phyloP scores from a whole-genome alignment of 352 stramenopile genomes.

The Globisporangium takayamanum region DNA sequence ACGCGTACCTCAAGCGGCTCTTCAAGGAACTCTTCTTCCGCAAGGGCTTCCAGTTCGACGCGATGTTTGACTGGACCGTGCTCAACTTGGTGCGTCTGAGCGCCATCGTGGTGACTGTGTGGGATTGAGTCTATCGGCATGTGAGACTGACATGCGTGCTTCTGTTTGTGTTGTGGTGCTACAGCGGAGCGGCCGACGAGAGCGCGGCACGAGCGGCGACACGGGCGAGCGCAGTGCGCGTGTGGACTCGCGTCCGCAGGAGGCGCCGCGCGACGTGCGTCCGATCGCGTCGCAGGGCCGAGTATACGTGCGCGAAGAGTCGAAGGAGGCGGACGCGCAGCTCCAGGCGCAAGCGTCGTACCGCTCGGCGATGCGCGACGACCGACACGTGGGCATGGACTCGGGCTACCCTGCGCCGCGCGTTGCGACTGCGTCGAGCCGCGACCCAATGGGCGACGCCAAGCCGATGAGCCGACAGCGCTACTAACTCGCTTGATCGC shows the following conservation, averaged over 20 bases:
- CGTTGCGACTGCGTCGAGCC: constrained; percentile 56
- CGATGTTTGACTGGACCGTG: constrained; percentile 99
- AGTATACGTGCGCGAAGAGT: constrained; percentile 61
- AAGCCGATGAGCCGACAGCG: constrained; percentile 74
- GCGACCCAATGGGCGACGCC: constrained; percentile 46
- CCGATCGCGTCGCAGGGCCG: constrained; percentile 51
- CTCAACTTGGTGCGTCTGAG: constrained; percentile 66
- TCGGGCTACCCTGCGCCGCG: constrained; percentile 50
- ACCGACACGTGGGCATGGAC: constrained; percentile 43
- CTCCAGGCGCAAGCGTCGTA: constrained; percentile 43
- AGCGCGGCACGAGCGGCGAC: constrained; percentile 54
- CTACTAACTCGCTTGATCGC: constrained; percentile 35
- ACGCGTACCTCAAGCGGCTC: constrained; percentile 90
- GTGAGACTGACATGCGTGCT: constrained; percentile 2
- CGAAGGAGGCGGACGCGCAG: constrained; percentile 52
- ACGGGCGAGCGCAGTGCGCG: constrained; percentile 54
- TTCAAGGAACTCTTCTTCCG: constrained; percentile 99
- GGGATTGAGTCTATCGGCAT: not conserved
- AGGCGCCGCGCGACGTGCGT: constrained; percentile 29
- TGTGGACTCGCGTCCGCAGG: constrained; percentile 48
- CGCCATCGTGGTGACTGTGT: constrained; percentile 2
- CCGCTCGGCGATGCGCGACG: constrained; percentile 45
- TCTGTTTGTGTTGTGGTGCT: constrained; percentile 3
- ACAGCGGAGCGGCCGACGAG: constrained; percentile 53
- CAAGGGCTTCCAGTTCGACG: constrained; percentile 98